Conservation (phyloP, 2,329 filamentous ascomycete genomes). For the Penicillium sp. region DNA sequence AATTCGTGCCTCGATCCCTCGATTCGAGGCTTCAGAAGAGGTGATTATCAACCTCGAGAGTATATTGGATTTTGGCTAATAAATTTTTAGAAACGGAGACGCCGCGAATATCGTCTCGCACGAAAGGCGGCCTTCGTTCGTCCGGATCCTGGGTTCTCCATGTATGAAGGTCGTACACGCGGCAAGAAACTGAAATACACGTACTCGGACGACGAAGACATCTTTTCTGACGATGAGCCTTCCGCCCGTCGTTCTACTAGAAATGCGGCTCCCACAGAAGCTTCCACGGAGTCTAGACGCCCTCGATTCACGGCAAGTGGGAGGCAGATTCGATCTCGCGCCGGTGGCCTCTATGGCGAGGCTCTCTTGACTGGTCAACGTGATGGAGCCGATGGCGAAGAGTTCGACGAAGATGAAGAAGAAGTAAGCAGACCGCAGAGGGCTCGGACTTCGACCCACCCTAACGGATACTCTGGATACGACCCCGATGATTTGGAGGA, state of each 20-base stretch:
- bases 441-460: slow-evolving; percentile 26
- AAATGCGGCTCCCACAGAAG: slow-evolving; percentile 66
- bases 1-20: slow-evolving; percentile 75
- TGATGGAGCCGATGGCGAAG: slow-evolving; percentile 41
- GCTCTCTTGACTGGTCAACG: slow-evolving; percentile 55
- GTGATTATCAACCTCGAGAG: slow-evolving; percentile 48
- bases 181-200: slow-evolving; percentile 97
- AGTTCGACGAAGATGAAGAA: slow-evolving; percentile 42
- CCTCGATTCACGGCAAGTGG: slow-evolving; percentile 78
- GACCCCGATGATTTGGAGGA: slow-evolving; percentile 65
- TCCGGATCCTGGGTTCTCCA: slow-evolving; percentile 82
- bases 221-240: slow-evolving; percentile 60
- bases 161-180: slow-evolving; percentile 93
- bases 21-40: slow-evolving; percentile 91
- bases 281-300: slow-evolving; percentile 65
- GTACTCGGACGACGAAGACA: slow-evolving; percentile 83
- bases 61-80: slow-evolving; percentile 15
- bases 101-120: slow-evolving; percentile 83
- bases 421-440: slow-evolving; percentile 42
- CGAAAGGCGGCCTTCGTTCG: slow-evolving; percentile 84
- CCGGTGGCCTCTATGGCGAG: slow-evolving; percentile 57
- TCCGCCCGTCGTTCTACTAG: slow-evolving; percentile 64
- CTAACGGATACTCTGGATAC: slow-evolving; percentile 50
- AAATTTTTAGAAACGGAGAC: slow-evolving; percentile 72
- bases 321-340: slow-evolving; percentile 65